phyloP scores from a whole-genome alignment of 1,284 basidiomycete genomes.

The Acaromyces ingoldii region DNA sequence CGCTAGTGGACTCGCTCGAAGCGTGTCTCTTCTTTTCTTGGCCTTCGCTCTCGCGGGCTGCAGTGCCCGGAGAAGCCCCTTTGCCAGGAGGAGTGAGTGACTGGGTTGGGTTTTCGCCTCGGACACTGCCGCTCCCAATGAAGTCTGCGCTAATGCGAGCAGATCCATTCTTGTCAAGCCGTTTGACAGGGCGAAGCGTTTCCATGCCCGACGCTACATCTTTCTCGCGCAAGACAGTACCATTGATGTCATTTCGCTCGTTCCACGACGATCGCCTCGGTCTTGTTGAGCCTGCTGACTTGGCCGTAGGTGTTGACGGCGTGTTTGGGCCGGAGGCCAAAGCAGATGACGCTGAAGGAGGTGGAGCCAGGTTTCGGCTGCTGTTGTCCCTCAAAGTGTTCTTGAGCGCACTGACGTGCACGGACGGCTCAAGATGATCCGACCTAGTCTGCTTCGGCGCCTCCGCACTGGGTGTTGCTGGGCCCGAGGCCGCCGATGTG shows the following conservation, averaged over 20 bases:
- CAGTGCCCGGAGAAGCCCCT: no score
- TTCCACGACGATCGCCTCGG: conserved; percentile 45
- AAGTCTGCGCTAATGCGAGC: conserved; percentile 73
- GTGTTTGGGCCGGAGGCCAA: no score
- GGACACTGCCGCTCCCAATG: conserved; percentile 65
- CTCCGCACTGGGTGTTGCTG: no score
- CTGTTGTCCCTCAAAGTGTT: conserved; percentile 16
- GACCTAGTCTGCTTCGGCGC: no score
- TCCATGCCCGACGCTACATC: conserved; percentile 65
- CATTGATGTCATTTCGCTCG: conserved; percentile 63
- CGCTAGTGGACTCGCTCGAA: conserved; percentile 7
- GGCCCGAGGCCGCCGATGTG: conserved; percentile 31
- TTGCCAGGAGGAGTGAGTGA: no score
- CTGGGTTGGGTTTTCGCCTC: no score
- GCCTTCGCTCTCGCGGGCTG: no score
- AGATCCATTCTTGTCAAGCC: conserved; percentile 73
- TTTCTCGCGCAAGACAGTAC: conserved; percentile 71
- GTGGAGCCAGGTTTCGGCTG: not conserved
- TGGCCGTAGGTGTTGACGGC: no score
- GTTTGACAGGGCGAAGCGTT: conserved; percentile 86
- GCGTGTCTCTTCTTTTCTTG: not conserved
- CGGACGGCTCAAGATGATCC: no score
- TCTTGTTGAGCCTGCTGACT: no score
- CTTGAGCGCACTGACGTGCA: conserved; percentile 32
- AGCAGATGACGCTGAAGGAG: no score